Evolutionary conservation across 2,329 filamentous ascomycete species (phyloP), one percentile per base, ranked within the genome.

Genomic region (Chaetomiaceae sp.): DNA sequence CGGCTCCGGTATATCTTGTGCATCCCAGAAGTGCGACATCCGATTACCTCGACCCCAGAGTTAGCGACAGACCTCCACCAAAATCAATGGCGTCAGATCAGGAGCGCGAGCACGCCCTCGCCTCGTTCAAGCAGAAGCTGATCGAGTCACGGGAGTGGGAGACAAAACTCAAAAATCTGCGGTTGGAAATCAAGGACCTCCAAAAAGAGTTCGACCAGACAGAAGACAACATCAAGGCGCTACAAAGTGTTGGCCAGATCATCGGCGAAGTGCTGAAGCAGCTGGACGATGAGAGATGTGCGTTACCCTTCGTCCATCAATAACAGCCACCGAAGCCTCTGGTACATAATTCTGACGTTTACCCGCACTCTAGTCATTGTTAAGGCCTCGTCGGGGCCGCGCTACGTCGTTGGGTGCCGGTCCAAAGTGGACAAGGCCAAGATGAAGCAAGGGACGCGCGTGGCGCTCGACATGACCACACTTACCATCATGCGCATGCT

Each of bases 401-500:
- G 94, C 76, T 99, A 99, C 74, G 95, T 99, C 55, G 94, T 99
- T 64, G 94, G 94, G 54, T 99, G 94, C 77, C 86, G 94, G 66
- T 96, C 91, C 58, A 99, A 99, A 75, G 94, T 99, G 67, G 94
- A 99, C 78, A 96, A 95, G 76, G 77, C 79, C 58, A 97, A 96
- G 79, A 77, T 99, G 69, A 99, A 97, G 81, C 94, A 99, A 74
- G 95, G 95, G 65, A 96, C 92, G 25, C 89, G 94, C 67, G 94
- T 99, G 51, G 92, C 94, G 30, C 85, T 99, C 55, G 94, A 99
- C 68, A 99, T 99, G 94, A 99, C 94, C 47, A 99, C 94, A 18
- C 87, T 99, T 63, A 99, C 94, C 56, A 99, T 99, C 73, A 99
- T 99, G 94, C 89, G 94, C 67, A 99, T 99, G 94, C 80, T 99